Base-by-base conservation (phyloP, 129 eudicot genomes). In the Centaurea solstitialis region DNA sequence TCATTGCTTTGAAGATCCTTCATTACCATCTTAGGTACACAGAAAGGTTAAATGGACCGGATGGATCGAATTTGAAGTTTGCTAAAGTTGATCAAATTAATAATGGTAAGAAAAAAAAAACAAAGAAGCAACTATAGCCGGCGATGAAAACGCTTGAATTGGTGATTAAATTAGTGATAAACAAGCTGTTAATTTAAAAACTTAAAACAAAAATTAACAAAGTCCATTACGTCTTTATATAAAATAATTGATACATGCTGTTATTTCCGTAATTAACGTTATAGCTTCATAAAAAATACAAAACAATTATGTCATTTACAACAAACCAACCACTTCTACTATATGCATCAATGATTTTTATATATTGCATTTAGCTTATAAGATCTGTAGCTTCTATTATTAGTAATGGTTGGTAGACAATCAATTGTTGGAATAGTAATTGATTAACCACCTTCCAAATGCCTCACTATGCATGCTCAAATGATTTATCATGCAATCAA, bases 391-490 rank as follows among this genome's bases (percentile, higher is more conserved):
- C 15, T 64, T 64, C 13, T 21, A 64, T 64, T 64, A 64, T 64
- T 64, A 64, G 30, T 8, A 64, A 8, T 53, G 68, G 47, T 53
- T 4, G 78, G 41, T 75, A 33, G 1, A 59, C n/a, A 24, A 75
- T 57, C 33, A 57, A 28, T 75, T 53, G 68, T 53, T 75, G 57
- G 47, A 50, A 75, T 20, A 53, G 79, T 75, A 43, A 28, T 75
- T 17, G 43, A 50, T 28, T 15, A 30, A 37, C 70, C 23, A 75
- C n/a, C 30, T 57, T 75, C 79, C 79, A 75, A 57, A 75, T 57
- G 79, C 53, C 68, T 57, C 68, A 20, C 12, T 59, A 59, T 75
- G 79, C 70, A 57, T 33, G n/a, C 40, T 33, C 70, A 62, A 57
- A 75, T 75, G 57, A 75, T 75, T 59, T 59, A 75, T 75, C 35